Conservation (phyloP, 495 filamentous ascomycete species). For the Aspergillus saccharolyticus region DNA sequence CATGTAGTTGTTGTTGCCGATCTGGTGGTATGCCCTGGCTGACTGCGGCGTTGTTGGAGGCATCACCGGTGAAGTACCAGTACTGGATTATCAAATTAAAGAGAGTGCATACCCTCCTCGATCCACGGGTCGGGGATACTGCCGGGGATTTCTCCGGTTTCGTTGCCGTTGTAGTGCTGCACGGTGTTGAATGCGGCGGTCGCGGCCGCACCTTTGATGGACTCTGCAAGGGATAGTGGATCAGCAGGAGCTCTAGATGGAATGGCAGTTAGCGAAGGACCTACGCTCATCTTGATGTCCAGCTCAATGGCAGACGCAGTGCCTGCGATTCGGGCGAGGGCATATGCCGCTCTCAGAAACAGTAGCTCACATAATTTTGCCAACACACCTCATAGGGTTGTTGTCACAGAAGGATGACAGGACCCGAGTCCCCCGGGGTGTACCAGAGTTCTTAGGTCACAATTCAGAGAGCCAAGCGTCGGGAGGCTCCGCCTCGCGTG, state of each 20-base stretch:
- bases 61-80: constrained; percentile 70
- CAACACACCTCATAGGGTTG: too few relatives aligned
- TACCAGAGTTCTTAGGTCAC: background rate
- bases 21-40: constrained; percentile 58
- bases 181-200: constrained; percentile 61
- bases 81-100: constrained; percentile 73
- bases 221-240: constrained; percentile 32
- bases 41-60: constrained; percentile 59
- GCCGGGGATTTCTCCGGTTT: constrained; percentile 57
- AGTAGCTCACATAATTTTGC: too few relatives aligned
- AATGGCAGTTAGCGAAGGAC: too few relatives aligned
- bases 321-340: background rate
- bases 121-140: constrained; percentile 65
- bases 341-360: background rate
- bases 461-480: background rate
- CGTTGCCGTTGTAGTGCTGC: constrained; percentile 58
- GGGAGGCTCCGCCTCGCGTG: background rate
- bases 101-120: constrained; percentile 69
- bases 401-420: background rate
- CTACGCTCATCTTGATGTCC: background rate
- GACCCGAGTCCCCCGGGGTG: background rate
- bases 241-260: too few relatives aligned
- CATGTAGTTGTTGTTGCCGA: constrained; percentile 63
- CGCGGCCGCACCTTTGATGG: constrained; percentile 56
- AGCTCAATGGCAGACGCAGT: background rate